These are phyloP conservation scores for Monascus purpureus DNA, from an alignment of 495 filamentous ascomycete genomes.

Conservation along the genomic window DNA sequence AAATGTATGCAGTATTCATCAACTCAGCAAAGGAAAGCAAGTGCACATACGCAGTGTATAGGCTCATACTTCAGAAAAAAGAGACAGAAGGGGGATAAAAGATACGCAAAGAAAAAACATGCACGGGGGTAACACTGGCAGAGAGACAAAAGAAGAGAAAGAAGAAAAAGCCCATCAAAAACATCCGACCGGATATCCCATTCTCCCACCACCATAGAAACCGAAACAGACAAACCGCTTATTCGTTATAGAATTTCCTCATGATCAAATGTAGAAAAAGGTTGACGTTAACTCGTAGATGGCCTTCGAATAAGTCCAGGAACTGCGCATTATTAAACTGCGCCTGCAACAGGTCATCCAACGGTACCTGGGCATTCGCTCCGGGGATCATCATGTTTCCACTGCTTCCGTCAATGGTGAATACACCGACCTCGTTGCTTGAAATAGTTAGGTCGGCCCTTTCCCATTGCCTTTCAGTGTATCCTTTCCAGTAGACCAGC, in stretches of 20 bases:
- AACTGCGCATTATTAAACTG: conserved; percentile 95
- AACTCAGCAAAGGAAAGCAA: too few species aligned
- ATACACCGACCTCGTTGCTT: conserved; percentile 88
- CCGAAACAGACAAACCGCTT: too few species aligned
- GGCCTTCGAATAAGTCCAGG: conserved; percentile 84
- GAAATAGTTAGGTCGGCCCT: conserved; percentile 87
- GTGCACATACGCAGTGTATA: too few species aligned
- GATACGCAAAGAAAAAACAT: too few species aligned
- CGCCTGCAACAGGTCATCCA: conserved; percentile 89
- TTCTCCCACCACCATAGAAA: too few species aligned
- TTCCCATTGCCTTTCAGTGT: conserved; percentile 74
- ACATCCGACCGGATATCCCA: too few species aligned
- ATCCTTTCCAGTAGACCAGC: conserved; percentile 75
- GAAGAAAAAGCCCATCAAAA: too few species aligned
- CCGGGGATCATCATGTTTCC: conserved; percentile 95
- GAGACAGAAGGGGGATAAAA: too few species aligned
- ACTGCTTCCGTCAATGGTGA: conserved; percentile 79
- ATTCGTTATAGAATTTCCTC: conserved; percentile 88
- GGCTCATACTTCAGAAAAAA: too few species aligned
- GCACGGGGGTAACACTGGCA: too few species aligned
- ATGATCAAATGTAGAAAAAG: conserved; percentile 89
- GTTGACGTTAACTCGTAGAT: conserved; percentile 84
- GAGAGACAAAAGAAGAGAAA: too few species aligned
- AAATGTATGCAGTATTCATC: too few species aligned
- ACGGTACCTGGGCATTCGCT: conserved; percentile 73